These are phyloP conservation scores for Serendipita sp. DNA, from an alignment of 768 basidiomycete genomes.

Conservation along the genomic window DNA sequence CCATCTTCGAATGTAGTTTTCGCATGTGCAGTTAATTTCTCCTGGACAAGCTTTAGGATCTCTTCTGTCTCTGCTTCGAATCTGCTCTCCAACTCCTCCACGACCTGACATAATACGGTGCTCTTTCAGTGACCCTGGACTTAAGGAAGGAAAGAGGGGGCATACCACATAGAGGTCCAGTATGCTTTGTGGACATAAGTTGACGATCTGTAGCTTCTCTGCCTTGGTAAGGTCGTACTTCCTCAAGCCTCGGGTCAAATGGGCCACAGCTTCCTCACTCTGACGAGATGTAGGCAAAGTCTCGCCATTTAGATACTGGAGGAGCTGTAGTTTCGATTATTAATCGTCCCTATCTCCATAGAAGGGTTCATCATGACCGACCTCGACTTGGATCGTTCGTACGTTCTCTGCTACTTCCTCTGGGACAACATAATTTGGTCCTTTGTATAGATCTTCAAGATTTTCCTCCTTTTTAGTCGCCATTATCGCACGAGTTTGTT, in stretches of 20 bases:
- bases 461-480: constrained; percentile 70
- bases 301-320: constrained; percentile 63
- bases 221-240: constrained; percentile 67
- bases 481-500: constrained; percentile 49
- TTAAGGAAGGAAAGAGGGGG: constrained; percentile 10
- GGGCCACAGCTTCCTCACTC: constrained; percentile 42
- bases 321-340: constrained; percentile 36
- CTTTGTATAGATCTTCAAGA: constrained; percentile 13
- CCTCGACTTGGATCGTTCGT: constrained; percentile 75
- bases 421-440: constrained; percentile 8
- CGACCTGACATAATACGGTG: constrained; percentile 36
- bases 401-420: constrained; percentile 64
- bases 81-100: constrained; percentile 81
- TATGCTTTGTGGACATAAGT: constrained; percentile 61
- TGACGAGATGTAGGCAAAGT: constrained; percentile 55
- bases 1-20: constrained; percentile 6
- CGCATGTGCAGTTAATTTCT: constrained; percentile 18
- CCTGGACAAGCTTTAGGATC: constrained; percentile 41
- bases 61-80: constrained; percentile 53
- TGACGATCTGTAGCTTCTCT: constrained; percentile 86
- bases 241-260: constrained; percentile 49
- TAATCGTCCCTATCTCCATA: background rate
- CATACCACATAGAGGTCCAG: constrained; percentile 84
- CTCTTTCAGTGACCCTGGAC: too few relatives aligned
- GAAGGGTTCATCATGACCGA: constrained; percentile 17